Base-by-base conservation (phyloP, 805 yeast genomes). In the Candida sphagnicola region DNA sequence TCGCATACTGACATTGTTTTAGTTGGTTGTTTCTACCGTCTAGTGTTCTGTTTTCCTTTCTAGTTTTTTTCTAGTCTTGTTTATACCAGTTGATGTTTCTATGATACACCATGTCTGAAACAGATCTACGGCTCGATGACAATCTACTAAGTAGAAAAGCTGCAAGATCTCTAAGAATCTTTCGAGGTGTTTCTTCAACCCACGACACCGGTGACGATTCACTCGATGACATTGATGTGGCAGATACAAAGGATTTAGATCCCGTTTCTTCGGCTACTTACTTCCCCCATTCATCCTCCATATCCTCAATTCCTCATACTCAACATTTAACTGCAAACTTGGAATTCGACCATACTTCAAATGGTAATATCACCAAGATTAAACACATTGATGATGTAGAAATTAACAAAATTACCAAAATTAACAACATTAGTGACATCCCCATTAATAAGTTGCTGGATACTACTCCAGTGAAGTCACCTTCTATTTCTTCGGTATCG, bases 251-350 rank as follows among this genome's bases (percentile, higher is more conserved):
- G 15, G 48, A 59, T 0, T 48, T 77, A 32, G 82, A 81, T 42
- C 29, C 29, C 29, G 29, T 26, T 10, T 26, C 85, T 0, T 77
- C 84, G 2, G 88, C 87, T 1, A 80, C 86, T 1, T 82, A 81
- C 52, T 72, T 79, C 40, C 89, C 89, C 2, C 86, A 82, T 53
- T 73, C 21, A 8, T n/a, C 33, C 6, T 18, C n/a, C 6, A 15
- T 21, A 13, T 11, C 38, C 8, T 12, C 21, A 3, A 28, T 37
- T 2, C 37, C 41, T n/a, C 31, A 41, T 47, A 44, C 61, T n/a
- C 72, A 71, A 48, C 78, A 74, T 52, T 50, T 75, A 36, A 72
- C 70, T 3, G 78, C 78, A 4, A 69, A 72, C 35, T 54, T 72
- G 13, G 80, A 75, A 49, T 74, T 67, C 44, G 78, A 75, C 41